Conservation (phyloP, 2,329 filamentous ascomycete species). For the Raffaelea ambrosiae region DNA sequence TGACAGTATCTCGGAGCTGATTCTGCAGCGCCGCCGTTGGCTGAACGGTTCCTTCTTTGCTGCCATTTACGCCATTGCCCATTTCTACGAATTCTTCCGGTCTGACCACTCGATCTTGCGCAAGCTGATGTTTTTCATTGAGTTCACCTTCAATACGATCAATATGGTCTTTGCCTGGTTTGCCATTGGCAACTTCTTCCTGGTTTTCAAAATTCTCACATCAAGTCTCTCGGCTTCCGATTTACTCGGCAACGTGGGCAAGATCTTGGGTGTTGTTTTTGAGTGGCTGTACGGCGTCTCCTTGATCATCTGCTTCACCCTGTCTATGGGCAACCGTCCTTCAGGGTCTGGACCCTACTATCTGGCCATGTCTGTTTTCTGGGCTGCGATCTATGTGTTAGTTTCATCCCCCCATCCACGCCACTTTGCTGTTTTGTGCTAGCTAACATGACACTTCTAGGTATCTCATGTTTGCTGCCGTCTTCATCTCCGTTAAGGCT, state of each 20-base stretch:
- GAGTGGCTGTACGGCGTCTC: slow-evolving; percentile 94
- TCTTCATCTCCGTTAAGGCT: slow-evolving; percentile 86
- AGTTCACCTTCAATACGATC: slow-evolving; percentile 89
- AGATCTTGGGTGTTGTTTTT: slow-evolving; percentile 79
- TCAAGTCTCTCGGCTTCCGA: slow-evolving; percentile 63
- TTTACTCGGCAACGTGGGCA: slow-evolving; percentile 69
- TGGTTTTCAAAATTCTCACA: slow-evolving; percentile 96
- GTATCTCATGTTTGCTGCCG: slow-evolving; percentile 87
- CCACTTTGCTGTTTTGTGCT: neutral
- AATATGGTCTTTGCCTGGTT: slow-evolving; percentile 99
- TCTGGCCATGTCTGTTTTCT: slow-evolving; percentile 97
- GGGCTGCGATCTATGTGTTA: slow-evolving; percentile 88
- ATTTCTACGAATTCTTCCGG: slow-evolving; percentile 94
- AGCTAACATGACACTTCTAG: slow-evolving; percentile 29
- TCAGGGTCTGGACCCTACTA: slow-evolving; percentile 91
- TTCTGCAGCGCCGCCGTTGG: slow-evolving; percentile 93
- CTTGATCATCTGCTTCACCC: slow-evolving; percentile 87
- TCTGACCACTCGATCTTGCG: slow-evolving; percentile 81
- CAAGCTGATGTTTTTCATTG: slow-evolving; percentile 83
- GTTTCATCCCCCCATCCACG: slow-evolving; percentile 20
- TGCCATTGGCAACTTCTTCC: slow-evolving; percentile 95
- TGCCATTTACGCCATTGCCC: slow-evolving; percentile 85
- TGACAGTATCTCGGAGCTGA: slow-evolving; percentile 86
- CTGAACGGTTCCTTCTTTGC: slow-evolving; percentile 98
- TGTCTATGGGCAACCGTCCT: slow-evolving; percentile 89